These are phyloP conservation scores for Polygonum maritimum DNA, from an alignment of 148 eudicot species.

Conservation along the genomic window DNA sequence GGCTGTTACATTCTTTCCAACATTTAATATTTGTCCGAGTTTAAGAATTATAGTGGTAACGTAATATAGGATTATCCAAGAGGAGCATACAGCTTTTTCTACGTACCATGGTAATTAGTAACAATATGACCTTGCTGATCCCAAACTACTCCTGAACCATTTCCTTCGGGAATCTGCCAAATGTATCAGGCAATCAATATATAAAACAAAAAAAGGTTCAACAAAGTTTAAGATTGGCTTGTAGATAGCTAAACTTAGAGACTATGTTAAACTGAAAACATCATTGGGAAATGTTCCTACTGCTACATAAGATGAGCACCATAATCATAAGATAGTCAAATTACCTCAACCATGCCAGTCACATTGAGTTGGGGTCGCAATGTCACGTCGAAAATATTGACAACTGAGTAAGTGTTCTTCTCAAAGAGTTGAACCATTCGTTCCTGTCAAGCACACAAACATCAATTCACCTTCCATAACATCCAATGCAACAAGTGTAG, in stretches of 20 bases:
- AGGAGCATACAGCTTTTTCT: neutral
- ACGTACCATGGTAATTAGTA: conserved; percentile 93
- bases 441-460: conserved; percentile 73
- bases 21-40: neutral
- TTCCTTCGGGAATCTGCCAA: conserved; percentile 89
- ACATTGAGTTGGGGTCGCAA: conserved; percentile 87
- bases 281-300: neutral
- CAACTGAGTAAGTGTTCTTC: conserved; percentile 93
- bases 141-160: conserved; percentile 97
- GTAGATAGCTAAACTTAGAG: neutral
- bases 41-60: neutral
- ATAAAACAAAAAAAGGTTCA: neutral
- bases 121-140: conserved; percentile 86
- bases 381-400: conserved; percentile 95
- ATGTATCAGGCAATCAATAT: neutral
- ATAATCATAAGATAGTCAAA: conserved; percentile 4
- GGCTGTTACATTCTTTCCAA: neutral
- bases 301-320: neutral
- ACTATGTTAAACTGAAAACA: neutral
- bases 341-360: conserved; percentile 93
- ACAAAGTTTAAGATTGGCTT: conserved; percentile 4
- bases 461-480: conserved; percentile 47
- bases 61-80: neutral
- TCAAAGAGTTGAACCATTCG: conserved; percentile 82
- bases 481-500: conserved; percentile 23